A percentile compares a stretch with the other conserved stretches of the same genome.
Conservation (phyloP, 805 yeast genomes). For the Candida boleticola region DNA sequence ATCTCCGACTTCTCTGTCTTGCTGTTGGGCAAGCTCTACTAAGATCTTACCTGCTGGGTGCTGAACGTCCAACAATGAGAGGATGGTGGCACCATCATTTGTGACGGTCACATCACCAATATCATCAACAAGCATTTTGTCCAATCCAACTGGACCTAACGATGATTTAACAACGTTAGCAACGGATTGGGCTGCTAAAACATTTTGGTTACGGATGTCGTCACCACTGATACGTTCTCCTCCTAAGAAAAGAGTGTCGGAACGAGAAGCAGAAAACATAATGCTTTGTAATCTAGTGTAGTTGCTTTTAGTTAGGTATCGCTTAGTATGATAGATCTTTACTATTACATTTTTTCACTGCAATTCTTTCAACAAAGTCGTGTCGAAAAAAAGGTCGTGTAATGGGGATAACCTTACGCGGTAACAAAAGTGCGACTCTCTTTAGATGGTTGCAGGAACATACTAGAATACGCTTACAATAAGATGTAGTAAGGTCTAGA, state of each 20-base stretch:
- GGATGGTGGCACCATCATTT: constrained; percentile 97
- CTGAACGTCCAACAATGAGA: constrained; percentile 87
- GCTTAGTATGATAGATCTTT: neutral
- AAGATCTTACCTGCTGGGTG: constrained; percentile 98
- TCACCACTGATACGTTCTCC: constrained; percentile 96
- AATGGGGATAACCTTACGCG: neutral
- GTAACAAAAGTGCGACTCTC: no score
- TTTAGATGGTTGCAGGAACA: no score
- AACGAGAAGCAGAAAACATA: constrained; percentile 77
- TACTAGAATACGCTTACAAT: no score
- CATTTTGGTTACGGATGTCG: constrained; percentile 94
- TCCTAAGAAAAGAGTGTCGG: constrained; percentile 91
- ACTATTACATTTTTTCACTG: neutral
- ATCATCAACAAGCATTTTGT: constrained; percentile 97
- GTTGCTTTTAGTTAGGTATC: neutral
- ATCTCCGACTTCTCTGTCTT: constrained; percentile 97
- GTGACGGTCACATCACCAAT: constrained; percentile 99
- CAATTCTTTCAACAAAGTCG: constrained; percentile 1
- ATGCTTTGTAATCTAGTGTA: no score
- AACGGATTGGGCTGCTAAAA: constrained; percentile 85
- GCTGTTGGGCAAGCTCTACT: constrained; percentile 97
- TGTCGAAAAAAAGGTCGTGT: neutral
- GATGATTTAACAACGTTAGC: constrained; percentile 88
- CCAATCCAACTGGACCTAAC: constrained; percentile 96
- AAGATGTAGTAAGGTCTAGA: no score